phyloP scores from a whole-genome alignment of 148 eudicot species.

The Oxyria digyna region DNA sequence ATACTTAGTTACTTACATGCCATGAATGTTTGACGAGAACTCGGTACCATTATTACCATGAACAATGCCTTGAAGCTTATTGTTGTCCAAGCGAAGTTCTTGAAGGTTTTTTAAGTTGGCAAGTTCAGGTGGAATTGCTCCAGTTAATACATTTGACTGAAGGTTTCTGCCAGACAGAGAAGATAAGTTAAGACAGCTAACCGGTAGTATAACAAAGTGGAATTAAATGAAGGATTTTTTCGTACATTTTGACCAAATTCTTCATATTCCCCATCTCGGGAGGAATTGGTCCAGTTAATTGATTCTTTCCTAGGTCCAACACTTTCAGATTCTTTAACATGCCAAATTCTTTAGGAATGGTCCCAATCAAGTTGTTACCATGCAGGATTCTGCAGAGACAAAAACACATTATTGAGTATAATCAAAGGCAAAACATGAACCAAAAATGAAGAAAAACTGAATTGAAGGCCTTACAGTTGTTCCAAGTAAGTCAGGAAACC shows the following conservation, averaged over 20 bases:
- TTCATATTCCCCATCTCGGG: constrained; percentile 56
- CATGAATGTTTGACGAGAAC: constrained; percentile 21
- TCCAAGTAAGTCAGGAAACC: constrained; percentile 42
- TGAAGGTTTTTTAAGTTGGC: constrained; percentile 53
- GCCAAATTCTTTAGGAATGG: constrained; percentile 78
- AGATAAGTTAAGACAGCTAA: constrained; percentile 4
- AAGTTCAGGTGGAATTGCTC: constrained; percentile 57
- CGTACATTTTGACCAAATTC: constrained; percentile 54
- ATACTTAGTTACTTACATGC: constrained; percentile 70
- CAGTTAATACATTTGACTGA: constrained; percentile 72
- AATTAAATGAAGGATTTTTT: neutral
- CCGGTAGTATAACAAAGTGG: neutral
- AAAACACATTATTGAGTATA: neutral
- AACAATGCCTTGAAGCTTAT: constrained; percentile 67
- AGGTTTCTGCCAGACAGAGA: constrained; percentile 42
- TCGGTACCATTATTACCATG: constrained; percentile 38
- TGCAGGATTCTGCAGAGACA: constrained; percentile 41
- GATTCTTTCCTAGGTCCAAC: constrained; percentile 80
- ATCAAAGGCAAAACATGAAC: neutral
- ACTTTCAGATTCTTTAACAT: constrained; percentile 42
- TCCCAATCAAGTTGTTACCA: constrained; percentile 68
- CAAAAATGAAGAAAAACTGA: neutral
- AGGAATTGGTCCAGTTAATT: constrained; percentile 69
- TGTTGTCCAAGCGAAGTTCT: constrained; percentile 76
- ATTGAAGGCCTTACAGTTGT: constrained; percentile 49